Evolutionary conservation across 805 yeast genomes (phyloP).

Genomic region (Saturnispora sekii): DNA sequence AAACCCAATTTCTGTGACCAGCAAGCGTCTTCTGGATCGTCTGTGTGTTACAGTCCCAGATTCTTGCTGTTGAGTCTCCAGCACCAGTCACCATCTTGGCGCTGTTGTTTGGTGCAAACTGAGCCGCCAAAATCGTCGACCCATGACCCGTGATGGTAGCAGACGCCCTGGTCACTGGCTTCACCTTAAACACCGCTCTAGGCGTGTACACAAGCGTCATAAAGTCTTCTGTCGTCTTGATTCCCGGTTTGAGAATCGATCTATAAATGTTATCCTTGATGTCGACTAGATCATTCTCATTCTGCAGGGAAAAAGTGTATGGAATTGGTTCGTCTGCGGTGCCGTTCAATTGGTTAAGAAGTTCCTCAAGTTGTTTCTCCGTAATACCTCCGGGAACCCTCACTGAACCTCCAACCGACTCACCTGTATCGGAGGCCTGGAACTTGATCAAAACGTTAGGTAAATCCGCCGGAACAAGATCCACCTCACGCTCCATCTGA

Average conservation of each 20-base stretch:
- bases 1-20: conserved; percentile 92
- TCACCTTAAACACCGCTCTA: conserved; percentile 87
- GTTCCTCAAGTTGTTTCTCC: conserved; percentile 79
- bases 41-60: conserved; percentile 95
- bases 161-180: conserved; percentile 80
- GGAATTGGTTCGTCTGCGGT: conserved; percentile 79
- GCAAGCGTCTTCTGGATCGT: conserved; percentile 73
- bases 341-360: conserved; percentile 70
- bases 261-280: conserved; percentile 68
- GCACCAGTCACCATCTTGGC: conserved; percentile 88
- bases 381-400: conserved; percentile 87
- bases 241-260: conserved; percentile 78
- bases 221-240: conserved; percentile 86
- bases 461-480: conserved; percentile 61
- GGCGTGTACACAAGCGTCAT: conserved; percentile 89
- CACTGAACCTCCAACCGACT: conserved; percentile 68
- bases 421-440: conserved; percentile 91
- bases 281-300: conserved; percentile 50
- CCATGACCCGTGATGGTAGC: conserved; percentile 96
- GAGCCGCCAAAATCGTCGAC: conserved; percentile 82
- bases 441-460: conserved; percentile 85
- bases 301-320: conserved; percentile 66
- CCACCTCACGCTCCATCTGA: conserved; percentile 70
- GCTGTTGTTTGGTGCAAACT: conserved; percentile 85
- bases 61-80: conserved; percentile 90